These are phyloP conservation scores for Penicillium angulare DNA, from an alignment of 495 filamentous ascomycete genomes.

Conservation along the genomic window DNA sequence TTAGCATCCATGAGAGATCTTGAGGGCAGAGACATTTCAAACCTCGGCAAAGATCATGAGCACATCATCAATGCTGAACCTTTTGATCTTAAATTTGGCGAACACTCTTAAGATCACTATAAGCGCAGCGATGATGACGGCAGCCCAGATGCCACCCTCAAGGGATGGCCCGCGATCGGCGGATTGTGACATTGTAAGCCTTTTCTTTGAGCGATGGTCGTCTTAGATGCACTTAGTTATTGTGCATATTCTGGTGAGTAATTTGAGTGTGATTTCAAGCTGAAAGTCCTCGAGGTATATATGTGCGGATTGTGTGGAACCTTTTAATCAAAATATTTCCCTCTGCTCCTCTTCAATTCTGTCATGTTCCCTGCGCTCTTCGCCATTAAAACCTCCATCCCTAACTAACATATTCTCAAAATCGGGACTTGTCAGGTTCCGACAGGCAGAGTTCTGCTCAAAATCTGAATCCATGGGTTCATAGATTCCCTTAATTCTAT, in stretches of 20 bases:
- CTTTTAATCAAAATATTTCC: too few relatives aligned
- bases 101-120: slow-evolving; percentile 33
- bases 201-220: too few relatives aligned
- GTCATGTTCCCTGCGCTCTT: too few relatives aligned
- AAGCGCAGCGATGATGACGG: slow-evolving; percentile 29
- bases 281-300: too few relatives aligned
- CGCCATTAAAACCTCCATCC: too few relatives aligned
- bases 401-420: too few relatives aligned
- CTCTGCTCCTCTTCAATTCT: too few relatives aligned
- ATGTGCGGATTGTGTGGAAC: too few relatives aligned
- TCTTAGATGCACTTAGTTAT: not conserved
- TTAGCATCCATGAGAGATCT: not conserved
- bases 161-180: slow-evolving; percentile 26
- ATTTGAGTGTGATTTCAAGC: not conserved
- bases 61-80: slow-evolving; percentile 34
- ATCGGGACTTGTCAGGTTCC: too few relatives aligned
- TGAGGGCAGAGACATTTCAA: slow-evolving; percentile 1
- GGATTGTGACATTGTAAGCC: not conserved
- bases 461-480: too few relatives aligned
- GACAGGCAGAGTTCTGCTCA: too few relatives aligned
- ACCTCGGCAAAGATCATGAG: slow-evolving; percentile 38
- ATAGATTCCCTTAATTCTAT: too few relatives aligned
- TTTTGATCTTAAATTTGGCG: slow-evolving; percentile 36
- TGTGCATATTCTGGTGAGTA: not conserved
- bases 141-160: slow-evolving; percentile 32